Evolutionary conservation across 2,329 filamentous ascomycete species (phyloP).

Genomic region (Teratosphaeria destructans): DNA sequence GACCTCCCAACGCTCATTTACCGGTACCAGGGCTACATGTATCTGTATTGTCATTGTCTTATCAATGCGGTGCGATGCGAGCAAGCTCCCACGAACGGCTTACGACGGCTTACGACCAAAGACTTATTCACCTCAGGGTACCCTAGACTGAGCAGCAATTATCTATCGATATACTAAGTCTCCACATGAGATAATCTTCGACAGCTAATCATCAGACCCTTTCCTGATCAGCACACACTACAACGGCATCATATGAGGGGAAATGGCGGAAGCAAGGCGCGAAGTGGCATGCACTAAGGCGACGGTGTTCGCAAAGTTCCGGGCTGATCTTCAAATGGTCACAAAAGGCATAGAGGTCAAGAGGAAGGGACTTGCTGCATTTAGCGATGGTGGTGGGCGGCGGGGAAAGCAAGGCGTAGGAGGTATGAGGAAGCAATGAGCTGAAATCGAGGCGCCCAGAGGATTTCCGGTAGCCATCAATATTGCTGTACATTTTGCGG

Average conservation of each 20-base stretch:
- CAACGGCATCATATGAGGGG: neutral
- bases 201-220: neutral
- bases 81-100: slow-evolving; percentile 4
- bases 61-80: neutral
- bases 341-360: neutral
- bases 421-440: too few species aligned
- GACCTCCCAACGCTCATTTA: slow-evolving; percentile 1
- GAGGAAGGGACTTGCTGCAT: slow-evolving; percentile 9
- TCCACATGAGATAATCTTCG: slow-evolving; percentile 4
- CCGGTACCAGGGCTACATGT: neutral
- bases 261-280: neutral
- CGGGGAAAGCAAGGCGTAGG: neutral
- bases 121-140: slow-evolving; percentile 29
- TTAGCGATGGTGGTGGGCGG: slow-evolving; percentile 13
- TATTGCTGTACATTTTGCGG: slow-evolving; percentile 1
- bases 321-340: neutral
- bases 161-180: slow-evolving; percentile 5
- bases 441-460: neutral
- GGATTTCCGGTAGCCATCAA: slow-evolving; percentile 1
- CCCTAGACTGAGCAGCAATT: slow-evolving; percentile 20
- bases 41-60: neutral
- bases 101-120: slow-evolving; percentile 25
- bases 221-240: neutral
- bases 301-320: neutral
- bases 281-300: slow-evolving; percentile 2